phyloP scores from a whole-genome alignment of 345 rosid genomes.

The Salix koriyanagi region DNA sequence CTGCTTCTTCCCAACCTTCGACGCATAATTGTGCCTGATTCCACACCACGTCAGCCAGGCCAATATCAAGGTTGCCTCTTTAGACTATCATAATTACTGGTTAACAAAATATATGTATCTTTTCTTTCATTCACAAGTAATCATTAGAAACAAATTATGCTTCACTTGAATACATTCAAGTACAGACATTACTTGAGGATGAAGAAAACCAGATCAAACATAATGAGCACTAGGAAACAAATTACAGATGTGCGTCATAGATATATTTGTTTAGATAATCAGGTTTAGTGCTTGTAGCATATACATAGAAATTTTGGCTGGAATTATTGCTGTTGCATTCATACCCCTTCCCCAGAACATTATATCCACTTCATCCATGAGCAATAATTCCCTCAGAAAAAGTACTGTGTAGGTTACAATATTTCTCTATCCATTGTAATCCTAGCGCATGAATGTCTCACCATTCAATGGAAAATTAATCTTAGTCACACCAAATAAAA shows the following conservation, averaged over 20 bases:
- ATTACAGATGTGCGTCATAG: background rate
- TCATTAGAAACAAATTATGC: background rate
- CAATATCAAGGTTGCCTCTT: background rate
- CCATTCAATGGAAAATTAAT: background rate
- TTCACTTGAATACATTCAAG: background rate
- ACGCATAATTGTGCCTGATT: conserved; percentile 72
- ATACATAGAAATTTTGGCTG: background rate
- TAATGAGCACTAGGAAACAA: background rate
- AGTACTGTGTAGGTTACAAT: background rate
- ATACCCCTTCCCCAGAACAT: background rate
- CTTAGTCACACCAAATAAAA: background rate
- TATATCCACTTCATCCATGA: background rate
- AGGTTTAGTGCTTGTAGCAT: background rate
- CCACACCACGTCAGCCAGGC: background rate
- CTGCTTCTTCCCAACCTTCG: conserved; percentile 98
- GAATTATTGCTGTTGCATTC: background rate
- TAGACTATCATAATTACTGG: background rate
- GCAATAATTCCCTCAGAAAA: background rate
- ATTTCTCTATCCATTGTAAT: background rate
- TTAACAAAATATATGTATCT: background rate
- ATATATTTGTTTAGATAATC: background rate
- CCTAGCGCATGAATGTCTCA: background rate
- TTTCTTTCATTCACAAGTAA: background rate
- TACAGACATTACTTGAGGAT: background rate
- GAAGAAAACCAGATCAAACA: background rate